These are phyloP conservation scores for Rosa persica DNA, from an alignment of 306 rosid genomes.

Conservation along the genomic window DNA sequence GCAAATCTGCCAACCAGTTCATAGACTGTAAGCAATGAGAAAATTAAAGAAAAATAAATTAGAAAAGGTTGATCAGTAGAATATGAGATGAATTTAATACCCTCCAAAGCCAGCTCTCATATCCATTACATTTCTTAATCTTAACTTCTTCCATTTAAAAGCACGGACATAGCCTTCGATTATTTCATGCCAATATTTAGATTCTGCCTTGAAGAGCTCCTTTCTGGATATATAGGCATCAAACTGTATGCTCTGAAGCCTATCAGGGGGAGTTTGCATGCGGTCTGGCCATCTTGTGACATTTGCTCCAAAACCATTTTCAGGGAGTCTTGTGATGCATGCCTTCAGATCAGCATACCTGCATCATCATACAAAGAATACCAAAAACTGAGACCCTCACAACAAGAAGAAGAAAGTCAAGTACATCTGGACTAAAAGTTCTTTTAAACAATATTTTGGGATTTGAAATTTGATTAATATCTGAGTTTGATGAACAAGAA, in stretches of 20 bases:
- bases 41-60: constrained; percentile 1
- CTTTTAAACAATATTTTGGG: not conserved
- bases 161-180: constrained; percentile 57
- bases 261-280: constrained; percentile 71
- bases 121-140: constrained; percentile 89
- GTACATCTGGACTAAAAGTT: not conserved
- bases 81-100: constrained; percentile 39
- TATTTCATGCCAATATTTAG: constrained; percentile 72
- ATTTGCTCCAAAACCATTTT: constrained; percentile 64
- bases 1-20: constrained; percentile 72
- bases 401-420: not conserved
- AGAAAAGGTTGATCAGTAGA: constrained; percentile 1
- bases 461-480: not conserved
- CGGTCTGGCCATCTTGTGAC: constrained; percentile 78
- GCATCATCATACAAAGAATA: constrained; percentile 28
- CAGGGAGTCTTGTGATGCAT: constrained; percentile 79
- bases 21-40: constrained; percentile 22
- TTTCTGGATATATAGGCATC: constrained; percentile 81
- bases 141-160: constrained; percentile 65
- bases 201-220: constrained; percentile 86
- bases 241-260: constrained; percentile 80
- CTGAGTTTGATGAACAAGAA: not conserved
- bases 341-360: constrained; percentile 87
- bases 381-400: constrained; percentile 23
- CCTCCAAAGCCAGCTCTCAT: constrained; percentile 99